Base-by-base conservation (phyloP, 768 basidiomycete species). In the Coprinopsis strossmayeri region DNA sequence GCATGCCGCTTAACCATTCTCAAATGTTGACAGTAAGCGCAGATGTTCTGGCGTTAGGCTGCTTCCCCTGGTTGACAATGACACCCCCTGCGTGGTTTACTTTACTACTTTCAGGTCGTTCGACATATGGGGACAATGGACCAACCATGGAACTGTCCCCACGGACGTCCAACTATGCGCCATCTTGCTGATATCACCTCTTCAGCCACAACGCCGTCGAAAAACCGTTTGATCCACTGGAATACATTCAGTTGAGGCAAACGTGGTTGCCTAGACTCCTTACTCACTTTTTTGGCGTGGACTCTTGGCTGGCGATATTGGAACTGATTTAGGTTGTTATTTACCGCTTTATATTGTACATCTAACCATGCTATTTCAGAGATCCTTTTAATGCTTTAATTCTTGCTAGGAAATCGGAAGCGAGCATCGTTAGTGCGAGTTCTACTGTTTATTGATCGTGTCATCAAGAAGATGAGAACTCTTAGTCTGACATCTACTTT, bases 141-240 rank as follows among this genome's bases (percentile, higher is more conserved):
- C 57, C 85, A 87, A 54, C 88, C 87, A 1, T 91, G 88, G 88
- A 84, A 88, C 49, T 90, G 88, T 60, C 88, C 88, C n/a, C 88
- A 90, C 59, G 87, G 87, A 5, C 69, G 88, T 24, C 88, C 88
- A 2, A 91, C 88, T 32, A 88, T 87, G 87, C 81, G 83, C 25
- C 86, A 84, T 67, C 68, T 86, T 24, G 71, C 70, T 40, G 84
- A 85, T 59, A 68, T 87, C 46, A 52, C 59, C 30, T 32, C 45
- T 30, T 45, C 54, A 41, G 58, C 52, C 38, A 51, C 53, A 37
- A 52, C 26, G 24, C 39, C 55, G 27, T 56, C 17, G 38, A 39
- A 40, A 28, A 21, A 26, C 20, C 17, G 30, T 9, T 34, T 10
- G 34, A 46, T 72, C 7, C 64, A 72, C 59, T 78, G 74, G 72